Percentiles rank a stretch among this genome's conserved stretches.
phyloP scores from a whole-genome alignment of 805 yeast species.

The Hanseniaspora jakobsenii region DNA sequence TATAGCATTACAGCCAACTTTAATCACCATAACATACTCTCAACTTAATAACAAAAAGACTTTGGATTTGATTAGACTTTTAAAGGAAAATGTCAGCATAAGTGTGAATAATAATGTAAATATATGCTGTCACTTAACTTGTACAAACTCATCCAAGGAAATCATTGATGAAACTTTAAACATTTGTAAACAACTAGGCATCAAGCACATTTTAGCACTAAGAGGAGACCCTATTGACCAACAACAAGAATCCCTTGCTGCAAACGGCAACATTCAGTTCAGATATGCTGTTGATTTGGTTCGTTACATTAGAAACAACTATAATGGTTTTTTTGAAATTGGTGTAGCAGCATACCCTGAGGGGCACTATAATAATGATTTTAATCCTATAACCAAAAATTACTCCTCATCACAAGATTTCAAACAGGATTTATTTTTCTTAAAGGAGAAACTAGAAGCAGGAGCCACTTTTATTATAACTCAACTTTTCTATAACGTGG shows the following conservation, averaged over 20 bases:
- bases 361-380: constrained; percentile 63
- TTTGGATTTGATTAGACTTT: constrained; percentile 60
- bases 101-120: constrained; percentile 64
- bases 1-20: constrained; percentile 71
- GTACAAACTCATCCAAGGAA: constrained; percentile 76
- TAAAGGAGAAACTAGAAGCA: constrained; percentile 76
- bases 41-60: constrained; percentile 91
- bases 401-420: constrained; percentile 42
- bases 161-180: constrained; percentile 69
- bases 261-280: constrained; percentile 36
- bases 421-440: constrained; percentile 57
- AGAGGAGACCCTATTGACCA: constrained; percentile 86
- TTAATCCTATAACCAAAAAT: constrained; percentile 18
- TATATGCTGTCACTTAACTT: constrained; percentile 87
- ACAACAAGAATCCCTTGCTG: constrained; percentile 23
- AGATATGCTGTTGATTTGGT: constrained; percentile 78
- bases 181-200: constrained; percentile 63
- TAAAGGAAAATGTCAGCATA: constrained; percentile 40
- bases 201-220: constrained; percentile 77
- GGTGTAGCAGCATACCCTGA: constrained; percentile 99
- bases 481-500: constrained; percentile 82
- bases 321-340: constrained; percentile 76
- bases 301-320: constrained; percentile 52
- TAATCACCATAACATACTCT: constrained; percentile 95
- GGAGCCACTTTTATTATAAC: constrained; percentile 93